Conservation (phyloP, 169 alveolate species). For the Eimeria mitis region DNA sequence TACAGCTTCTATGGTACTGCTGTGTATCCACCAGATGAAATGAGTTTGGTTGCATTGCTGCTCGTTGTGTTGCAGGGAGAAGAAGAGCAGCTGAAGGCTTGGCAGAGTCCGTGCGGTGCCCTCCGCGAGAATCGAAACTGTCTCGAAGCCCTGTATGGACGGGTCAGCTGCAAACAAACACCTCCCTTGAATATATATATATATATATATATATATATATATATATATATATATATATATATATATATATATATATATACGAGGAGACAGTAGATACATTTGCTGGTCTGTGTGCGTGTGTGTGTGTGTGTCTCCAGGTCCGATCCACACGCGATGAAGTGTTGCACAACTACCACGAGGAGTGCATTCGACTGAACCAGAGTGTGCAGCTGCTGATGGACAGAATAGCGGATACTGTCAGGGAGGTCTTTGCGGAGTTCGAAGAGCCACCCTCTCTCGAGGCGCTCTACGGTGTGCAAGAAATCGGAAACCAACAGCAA, state of each 20-base stretch:
- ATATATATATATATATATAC: too few relatives aligned
- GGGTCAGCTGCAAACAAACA: slow-evolving; percentile 8
- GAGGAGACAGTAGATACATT: not conserved
- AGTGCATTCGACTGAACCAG: slow-evolving; percentile 70
- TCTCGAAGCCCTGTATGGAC: slow-evolving; percentile 22
- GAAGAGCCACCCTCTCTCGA: slow-evolving; percentile 33
- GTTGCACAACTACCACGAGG: slow-evolving; percentile 54
- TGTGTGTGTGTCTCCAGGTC: not conserved
- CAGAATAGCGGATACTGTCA: not conserved
- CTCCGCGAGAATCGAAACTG: slow-evolving; percentile 5
- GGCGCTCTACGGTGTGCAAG: not conserved
- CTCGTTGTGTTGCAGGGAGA: slow-evolving; percentile 6
- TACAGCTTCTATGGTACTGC: not conserved
- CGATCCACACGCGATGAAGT: slow-evolving; percentile 17
- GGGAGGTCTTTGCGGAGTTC: slow-evolving; percentile 35
- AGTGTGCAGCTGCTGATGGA: slow-evolving; percentile 62
- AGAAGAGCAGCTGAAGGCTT: slow-evolving; percentile 19
- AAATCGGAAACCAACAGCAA: too few relatives aligned
- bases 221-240: too few relatives aligned
- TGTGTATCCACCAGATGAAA: not conserved
- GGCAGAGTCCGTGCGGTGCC: slow-evolving; percentile 24
- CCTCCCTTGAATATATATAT: not conserved
- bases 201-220: too few relatives aligned
- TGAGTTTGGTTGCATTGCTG: not conserved
- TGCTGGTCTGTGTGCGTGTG: not conserved